These are phyloP conservation scores for Coniochaeta sp. DNA, from an alignment of 2,329 filamentous ascomycete species.

Conservation along the genomic window DNA sequence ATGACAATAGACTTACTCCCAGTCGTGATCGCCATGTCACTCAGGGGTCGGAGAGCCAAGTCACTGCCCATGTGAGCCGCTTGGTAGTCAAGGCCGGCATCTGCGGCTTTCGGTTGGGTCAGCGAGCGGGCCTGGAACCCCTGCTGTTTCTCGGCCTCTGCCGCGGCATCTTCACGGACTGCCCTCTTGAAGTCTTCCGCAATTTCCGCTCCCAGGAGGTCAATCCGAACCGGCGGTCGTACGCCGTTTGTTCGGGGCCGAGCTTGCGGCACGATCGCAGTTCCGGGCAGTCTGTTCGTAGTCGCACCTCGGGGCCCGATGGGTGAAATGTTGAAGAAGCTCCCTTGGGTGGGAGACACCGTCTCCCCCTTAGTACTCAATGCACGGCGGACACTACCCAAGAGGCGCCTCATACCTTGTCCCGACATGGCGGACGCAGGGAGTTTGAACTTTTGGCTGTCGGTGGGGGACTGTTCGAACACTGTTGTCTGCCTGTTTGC, in stretches of 20 bases:
- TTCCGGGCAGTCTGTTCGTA: conserved; percentile 51
- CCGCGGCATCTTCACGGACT: conserved; percentile 55
- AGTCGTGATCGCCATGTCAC: conserved; percentile 56
- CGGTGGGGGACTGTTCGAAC: conserved; percentile 31
- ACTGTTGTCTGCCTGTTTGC: conserved; percentile 46
- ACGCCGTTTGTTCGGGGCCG: conserved; percentile 33
- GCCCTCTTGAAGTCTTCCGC: conserved; percentile 73
- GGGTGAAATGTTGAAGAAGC: conserved; percentile 39
- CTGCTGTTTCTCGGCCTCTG: conserved; percentile 25
- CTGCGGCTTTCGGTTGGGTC: not conserved
- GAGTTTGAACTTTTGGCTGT: conserved; percentile 33
- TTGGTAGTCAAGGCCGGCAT: conserved; percentile 22
- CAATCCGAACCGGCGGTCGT: conserved; percentile 59
- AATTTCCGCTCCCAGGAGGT: conserved; percentile 72
- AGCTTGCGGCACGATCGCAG: conserved; percentile 51
- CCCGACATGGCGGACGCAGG: conserved; percentile 52
- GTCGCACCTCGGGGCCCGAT: conserved; percentile 45
- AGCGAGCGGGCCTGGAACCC: not conserved
- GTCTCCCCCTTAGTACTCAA: conserved; percentile 54
- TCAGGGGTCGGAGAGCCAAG: conserved; percentile 33
- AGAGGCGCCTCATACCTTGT: conserved; percentile 75
- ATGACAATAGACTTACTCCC: conserved; percentile 91
- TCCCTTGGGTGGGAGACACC: conserved; percentile 35
- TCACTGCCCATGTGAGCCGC: conserved; percentile 34
- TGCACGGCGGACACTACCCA: conserved; percentile 79